Base-by-base conservation (phyloP, 768 basidiomycete species). In the Hypholoma fasciculare region DNA sequence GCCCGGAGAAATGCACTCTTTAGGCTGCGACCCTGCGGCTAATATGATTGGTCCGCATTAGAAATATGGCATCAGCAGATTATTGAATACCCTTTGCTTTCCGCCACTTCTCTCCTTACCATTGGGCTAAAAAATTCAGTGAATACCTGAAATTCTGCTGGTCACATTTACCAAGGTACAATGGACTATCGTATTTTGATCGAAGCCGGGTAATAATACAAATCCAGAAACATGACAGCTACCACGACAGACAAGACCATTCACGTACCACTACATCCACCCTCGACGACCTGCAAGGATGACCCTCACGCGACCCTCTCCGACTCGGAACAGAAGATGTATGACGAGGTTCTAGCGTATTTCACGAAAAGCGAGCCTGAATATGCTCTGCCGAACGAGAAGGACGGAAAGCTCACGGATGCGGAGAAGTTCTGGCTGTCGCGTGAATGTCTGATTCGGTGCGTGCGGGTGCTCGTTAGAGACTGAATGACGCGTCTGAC, bases 351-450 rank as follows among this genome's bases (percentile, higher is more conserved):
- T 13, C 72, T 88, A 43, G 72, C 70, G n/a, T 82, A 90, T 68
- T 90, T 92, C 63, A 65, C 79, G 16, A 66, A 71, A n/a, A 65
- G 76, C 0, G 75, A 76, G 9, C 63, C 62, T 2, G 59, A 51
- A 2, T 89, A 89, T 67, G 70, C 63, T 5, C 67, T 90, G 30
- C 82, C 87, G 2, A 77, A 71, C n/a, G 66, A 74, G 8, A 71
- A 75, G 43, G 75, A 79, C 2, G 75, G 78, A 7, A 69, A 74
- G 57, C 73, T 92, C 51, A 76, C 60, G 46, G 89, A 90, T 34
- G 80, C 76, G 36, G 92, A 94, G 67, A 84, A 83, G 71, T 90
- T 90, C 69, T 94, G 90, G 90, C 75, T 94, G 72, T 88, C 88
- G 2, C 80, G 81, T 65, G 92, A 93, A 61, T 91, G 89, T 70